Conservation (phyloP, 306 rosid species). For the Quercus wislizeni region DNA sequence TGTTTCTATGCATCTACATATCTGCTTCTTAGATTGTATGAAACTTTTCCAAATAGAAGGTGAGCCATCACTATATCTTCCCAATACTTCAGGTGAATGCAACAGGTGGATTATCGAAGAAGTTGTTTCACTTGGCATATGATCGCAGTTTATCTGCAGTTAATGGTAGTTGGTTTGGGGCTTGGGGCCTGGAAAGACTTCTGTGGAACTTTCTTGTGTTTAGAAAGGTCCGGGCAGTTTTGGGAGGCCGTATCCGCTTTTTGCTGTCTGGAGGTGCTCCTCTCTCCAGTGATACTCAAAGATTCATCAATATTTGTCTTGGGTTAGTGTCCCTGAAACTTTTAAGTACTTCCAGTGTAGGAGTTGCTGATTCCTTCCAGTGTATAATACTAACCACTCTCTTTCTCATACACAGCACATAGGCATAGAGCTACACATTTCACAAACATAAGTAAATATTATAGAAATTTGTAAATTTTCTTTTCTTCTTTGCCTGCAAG, state of each 20-base stretch:
- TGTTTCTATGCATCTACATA: neutral
- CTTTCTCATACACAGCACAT: neutral
- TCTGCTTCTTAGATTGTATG: neutral
- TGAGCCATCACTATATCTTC: conserved; percentile 24
- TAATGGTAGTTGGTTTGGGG: conserved; percentile 96
- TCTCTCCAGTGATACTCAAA: conserved; percentile 85
- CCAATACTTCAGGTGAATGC: conserved; percentile 58
- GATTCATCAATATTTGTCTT: conserved; percentile 96
- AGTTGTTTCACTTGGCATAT: conserved; percentile 85
- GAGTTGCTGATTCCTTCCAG: neutral
- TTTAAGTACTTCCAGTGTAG: neutral
- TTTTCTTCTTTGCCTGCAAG: too few relatives aligned
- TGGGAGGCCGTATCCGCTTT: conserved; percentile 88
- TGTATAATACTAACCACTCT: neutral
- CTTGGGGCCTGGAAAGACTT: conserved; percentile 83
- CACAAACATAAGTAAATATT: neutral
- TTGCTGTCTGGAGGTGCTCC: conserved; percentile 98
- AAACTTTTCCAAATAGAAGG: conserved; percentile 5
- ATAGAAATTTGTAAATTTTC: too few relatives aligned
- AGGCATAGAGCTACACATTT: neutral
- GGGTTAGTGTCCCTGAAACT: conserved; percentile 46
- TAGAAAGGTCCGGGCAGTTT: conserved; percentile 77
- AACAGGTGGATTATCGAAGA: conserved; percentile 77
- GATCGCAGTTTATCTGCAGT: conserved; percentile 76
- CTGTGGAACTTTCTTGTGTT: conserved; percentile 81